Evolutionary conservation across 768 basidiomycete species (phyloP), one percentile per base, ranked within the genome.

Genomic region (Hygrocybe punicea): DNA sequence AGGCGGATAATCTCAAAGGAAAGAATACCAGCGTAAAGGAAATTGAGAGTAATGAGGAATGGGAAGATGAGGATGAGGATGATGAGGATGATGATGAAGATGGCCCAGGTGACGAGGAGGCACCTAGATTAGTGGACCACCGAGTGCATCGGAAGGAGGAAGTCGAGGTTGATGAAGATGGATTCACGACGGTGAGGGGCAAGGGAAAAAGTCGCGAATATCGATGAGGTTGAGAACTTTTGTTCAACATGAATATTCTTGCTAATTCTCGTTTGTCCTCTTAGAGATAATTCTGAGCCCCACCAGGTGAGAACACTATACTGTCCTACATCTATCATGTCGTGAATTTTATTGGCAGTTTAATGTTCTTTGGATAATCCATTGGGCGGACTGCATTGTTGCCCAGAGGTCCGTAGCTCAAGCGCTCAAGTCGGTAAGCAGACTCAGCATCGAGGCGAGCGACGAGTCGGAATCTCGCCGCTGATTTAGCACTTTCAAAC

Each of bases 81-180:
- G 78, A 75, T 57, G 75, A 71, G 2, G 75, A 71, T 24, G 72
- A 71, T 36, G 79, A 76, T 6, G 78, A 77, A 44, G 19, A 16
- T 10, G 75, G 69, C 2, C 66, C 64, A 4, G 76, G 73, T 4
- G 78, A 70, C 54, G 78, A 81, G 5, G 81, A 77, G 39, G 80
- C 71, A 1, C 90, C 89, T 2, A 77, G 78, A 61, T 69, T 91
- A 21, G 61, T 88, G 17, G 76, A 71, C 62, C 40, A 58, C 67
- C 7, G 49, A 64, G 47, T 52, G 63, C 29, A 61, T 57, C 72
- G 63, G n/a, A 76, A 71, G 51, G 72, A 77, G 10, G 86, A 88
- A 64, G 87, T 89, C 0, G 81, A 91, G 51, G 78, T 95, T 0
- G 95, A 98, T 64, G 90, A 94, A 59, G 94, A 98, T 58, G 95